These are phyloP conservation scores for Fusarium zealandicum DNA, from an alignment of 2,329 filamentous ascomycete species.

Conservation along the genomic window DNA sequence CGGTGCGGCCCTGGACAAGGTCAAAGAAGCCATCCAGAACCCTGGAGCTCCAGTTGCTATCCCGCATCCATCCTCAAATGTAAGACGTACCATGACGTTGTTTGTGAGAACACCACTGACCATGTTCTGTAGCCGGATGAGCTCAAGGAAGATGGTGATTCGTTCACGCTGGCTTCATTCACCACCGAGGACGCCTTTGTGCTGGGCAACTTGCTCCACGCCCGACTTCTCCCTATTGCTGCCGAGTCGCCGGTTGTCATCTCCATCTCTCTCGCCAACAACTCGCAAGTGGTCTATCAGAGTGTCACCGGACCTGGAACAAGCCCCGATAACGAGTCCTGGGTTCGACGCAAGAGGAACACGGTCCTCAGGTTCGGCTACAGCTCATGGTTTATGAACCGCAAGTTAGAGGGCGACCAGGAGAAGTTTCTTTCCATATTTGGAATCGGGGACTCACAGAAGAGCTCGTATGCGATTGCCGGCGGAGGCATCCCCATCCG, in stretches of 20 bases:
- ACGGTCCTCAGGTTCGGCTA: constrained; percentile 75
- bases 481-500: constrained; percentile 78
- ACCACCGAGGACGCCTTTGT: constrained; percentile 70
- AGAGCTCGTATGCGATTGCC: constrained; percentile 75
- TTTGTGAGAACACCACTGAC: constrained; percentile 4
- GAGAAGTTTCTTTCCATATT: constrained; percentile 69
- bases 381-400: constrained; percentile 74
- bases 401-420: constrained; percentile 72
- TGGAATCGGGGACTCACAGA: constrained; percentile 63
- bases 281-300: constrained; percentile 72
- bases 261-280: constrained; percentile 68
- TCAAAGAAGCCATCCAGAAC: constrained; percentile 29
- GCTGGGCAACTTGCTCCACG: constrained; percentile 69
- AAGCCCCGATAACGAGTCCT: constrained; percentile 73
- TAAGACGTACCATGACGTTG: constrained; percentile 1
- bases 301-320: constrained; percentile 70
- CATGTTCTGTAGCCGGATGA: constrained; percentile 34
- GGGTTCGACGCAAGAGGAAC: constrained; percentile 74
- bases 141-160: constrained; percentile 49
- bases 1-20: constrained; percentile 30
- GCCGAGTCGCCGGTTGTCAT: constrained; percentile 59
- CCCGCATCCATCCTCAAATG: constrained; percentile 32
- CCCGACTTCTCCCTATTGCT: constrained; percentile 63
- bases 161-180: constrained; percentile 60
- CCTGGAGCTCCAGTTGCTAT: constrained; percentile 18